Conservation (phyloP, 148 eudicot species). For the Chenopodium suecicum region DNA sequence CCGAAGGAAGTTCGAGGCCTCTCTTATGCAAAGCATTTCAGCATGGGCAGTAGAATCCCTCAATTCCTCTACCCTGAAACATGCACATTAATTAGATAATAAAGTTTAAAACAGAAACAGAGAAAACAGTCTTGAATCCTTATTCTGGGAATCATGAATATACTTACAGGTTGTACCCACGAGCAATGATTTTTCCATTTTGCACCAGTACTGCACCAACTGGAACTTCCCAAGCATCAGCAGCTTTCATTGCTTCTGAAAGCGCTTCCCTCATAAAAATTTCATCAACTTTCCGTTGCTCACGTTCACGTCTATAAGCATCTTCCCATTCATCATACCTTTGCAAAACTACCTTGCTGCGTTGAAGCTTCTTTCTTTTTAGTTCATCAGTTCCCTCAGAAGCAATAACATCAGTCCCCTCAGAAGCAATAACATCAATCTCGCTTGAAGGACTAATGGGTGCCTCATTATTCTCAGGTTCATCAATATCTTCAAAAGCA, state of each 20-base stretch:
- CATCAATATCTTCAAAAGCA: slow-evolving; percentile 33
- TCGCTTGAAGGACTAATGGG: slow-evolving; percentile 37
- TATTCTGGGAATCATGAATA: not conserved
- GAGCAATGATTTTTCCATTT: slow-evolving; percentile 80
- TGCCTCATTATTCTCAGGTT: slow-evolving; percentile 34
- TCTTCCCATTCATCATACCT: slow-evolving; percentile 83
- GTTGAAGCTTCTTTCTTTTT: slow-evolving; percentile 52
- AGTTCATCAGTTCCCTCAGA: slow-evolving; percentile 38
- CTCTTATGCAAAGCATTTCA: slow-evolving; percentile 87
- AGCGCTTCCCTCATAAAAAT: slow-evolving; percentile 91
- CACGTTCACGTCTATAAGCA: slow-evolving; percentile 68
- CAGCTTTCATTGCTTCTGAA: slow-evolving; percentile 83
- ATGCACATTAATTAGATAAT: slow-evolving; percentile 3
- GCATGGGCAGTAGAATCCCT: slow-evolving; percentile 98
- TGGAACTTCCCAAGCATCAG: slow-evolving; percentile 96
- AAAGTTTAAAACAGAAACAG: not conserved
- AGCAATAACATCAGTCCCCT: slow-evolving; percentile 29
- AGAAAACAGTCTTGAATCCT: not conserved
- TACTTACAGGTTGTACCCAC: slow-evolving; percentile 87
- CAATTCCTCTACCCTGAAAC: slow-evolving; percentile 79
- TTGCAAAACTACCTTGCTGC: slow-evolving; percentile 55
- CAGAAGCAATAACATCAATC: slow-evolving; percentile 26
- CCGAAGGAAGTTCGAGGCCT: slow-evolving; percentile 71
- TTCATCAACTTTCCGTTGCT: slow-evolving; percentile 75
- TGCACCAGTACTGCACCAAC: slow-evolving; percentile 94